Percentiles rank a stretch among this genome's conserved stretches.
Evolutionary conservation across 2,329 filamentous ascomycete genomes (phyloP).

Genomic region (Nemania sp.): DNA sequence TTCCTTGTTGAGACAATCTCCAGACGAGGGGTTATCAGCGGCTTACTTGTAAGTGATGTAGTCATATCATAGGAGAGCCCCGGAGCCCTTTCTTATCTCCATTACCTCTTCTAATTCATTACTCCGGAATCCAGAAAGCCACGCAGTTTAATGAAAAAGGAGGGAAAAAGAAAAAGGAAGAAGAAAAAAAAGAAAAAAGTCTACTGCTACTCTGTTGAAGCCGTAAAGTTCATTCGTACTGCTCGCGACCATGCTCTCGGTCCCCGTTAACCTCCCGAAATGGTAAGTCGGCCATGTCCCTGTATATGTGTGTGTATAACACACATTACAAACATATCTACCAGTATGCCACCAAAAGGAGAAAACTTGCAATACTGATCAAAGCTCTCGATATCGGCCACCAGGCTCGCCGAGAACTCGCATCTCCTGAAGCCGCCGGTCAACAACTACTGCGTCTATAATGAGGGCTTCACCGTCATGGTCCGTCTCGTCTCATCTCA

Average conservation of each 20-base stretch:
- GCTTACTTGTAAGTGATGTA: neutral
- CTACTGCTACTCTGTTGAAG: neutral
- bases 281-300: constrained; percentile 49
- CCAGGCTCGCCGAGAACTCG: constrained; percentile 86
- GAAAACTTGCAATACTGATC: constrained; percentile 20
- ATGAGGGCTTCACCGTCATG: constrained; percentile 82
- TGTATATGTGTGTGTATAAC: too few species aligned
- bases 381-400: neutral
- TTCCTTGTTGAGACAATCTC: neutral
- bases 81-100: too few species aligned
- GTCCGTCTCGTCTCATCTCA: constrained; percentile 45
- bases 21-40: constrained; percentile 13
- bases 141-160: too few species aligned
- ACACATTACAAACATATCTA: constrained; percentile 1
- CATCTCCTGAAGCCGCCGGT: constrained; percentile 92
- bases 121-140: too few species aligned
- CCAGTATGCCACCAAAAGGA: neutral
- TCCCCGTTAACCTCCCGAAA: constrained; percentile 61
- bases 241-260: constrained; percentile 49
- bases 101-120: too few species aligned
- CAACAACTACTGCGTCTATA: constrained; percentile 97
- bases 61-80: too few species aligned
- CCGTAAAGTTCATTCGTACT: neutral
- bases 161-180: too few species aligned
- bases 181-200: too few species aligned